Base-by-base conservation (phyloP, 257 asterid species). In the Coffea eugenioides region DNA sequence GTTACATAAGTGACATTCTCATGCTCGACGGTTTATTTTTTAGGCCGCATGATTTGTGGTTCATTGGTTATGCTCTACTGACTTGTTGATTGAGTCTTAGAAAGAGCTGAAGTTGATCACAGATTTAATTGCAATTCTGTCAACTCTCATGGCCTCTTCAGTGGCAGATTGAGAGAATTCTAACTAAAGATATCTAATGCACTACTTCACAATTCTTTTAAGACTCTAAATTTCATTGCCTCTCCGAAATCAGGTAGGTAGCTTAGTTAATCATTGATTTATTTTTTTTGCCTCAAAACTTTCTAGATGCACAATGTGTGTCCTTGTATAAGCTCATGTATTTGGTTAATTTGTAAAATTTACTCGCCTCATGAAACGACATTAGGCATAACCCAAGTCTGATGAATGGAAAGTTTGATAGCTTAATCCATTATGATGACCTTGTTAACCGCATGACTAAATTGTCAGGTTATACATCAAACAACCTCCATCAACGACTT, bases 381-480 rank as follows among this genome's bases (percentile, higher is more conserved):
- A 0, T 16, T 56, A 5, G 4, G 25, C 20, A n/a, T 18, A 5
- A 18, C 62, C 62, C 62, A 39, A 39, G 43, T 56, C 20, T 20
- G 0, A 16, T 18, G n/a, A 21, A n/a, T 23, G 62, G 45, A 65
- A 25, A 27, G 43, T 49, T 6, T 57, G 36, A 59, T 81, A 77
- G 10, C 61, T 73, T 21, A 16, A 14, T 51, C 51, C 49, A 21
- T 49, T 36, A 2, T 48, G 3, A 46, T 69, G 4, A 25, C 7
- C 64, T 25, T 77, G 70, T 82, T 66, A 49, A 61, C 41, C 8
- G 34, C 56, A 59, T 82, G 71, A 56, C 77, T 79, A 69, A 68
- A 70, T 83, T 64, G 66, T 67, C 81, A 93, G 99, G 89, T 84
- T 95, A 82, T 95, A 93, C 92, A 95, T 93, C 86, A 87, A 90